Percentiles rank a stretch among this genome's conserved stretches.
These are phyloP conservation scores for Xylariaceae sp. DNA, from an alignment of 2,329 filamentous ascomycete species.

Conservation along the genomic window DNA sequence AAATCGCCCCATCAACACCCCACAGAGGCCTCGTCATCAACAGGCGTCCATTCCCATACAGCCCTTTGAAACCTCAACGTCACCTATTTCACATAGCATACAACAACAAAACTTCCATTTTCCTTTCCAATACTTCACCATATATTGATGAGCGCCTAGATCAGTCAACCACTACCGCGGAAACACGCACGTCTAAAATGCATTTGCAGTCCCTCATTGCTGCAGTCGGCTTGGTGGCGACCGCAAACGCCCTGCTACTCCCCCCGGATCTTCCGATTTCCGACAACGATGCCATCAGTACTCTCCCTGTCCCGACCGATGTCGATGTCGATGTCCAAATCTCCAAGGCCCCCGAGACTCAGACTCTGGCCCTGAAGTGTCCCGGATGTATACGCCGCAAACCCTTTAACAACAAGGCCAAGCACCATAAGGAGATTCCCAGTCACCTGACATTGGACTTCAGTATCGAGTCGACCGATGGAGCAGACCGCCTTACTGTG, in stretches of 20 bases:
- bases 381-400: constrained; percentile 34
- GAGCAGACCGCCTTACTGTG: constrained; percentile 56
- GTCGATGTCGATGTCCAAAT: constrained; percentile 26
- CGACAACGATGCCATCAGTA: constrained; percentile 35
- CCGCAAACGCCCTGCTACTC: constrained; percentile 42
- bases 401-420: constrained; percentile 1
- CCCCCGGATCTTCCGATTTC: constrained; percentile 38
- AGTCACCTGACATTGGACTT: constrained; percentile 61
- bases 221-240: constrained; percentile 43
- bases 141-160: background rate
- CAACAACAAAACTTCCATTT: too few species aligned
- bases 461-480: constrained; percentile 52
- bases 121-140: too few species aligned
- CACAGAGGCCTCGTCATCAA: too few species aligned
- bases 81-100: too few species aligned
- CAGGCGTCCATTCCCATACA: too few species aligned
- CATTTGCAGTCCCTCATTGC: constrained; percentile 43
- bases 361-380: constrained; percentile 39
- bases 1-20: too few species aligned
- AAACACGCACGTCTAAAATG: constrained; percentile 34
- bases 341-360: constrained; percentile 27
- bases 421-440: constrained; percentile 40
- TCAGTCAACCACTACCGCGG: too few species aligned
- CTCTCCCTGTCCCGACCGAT: constrained; percentile 38
- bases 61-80: too few species aligned